Percentiles rank a stretch among this genome's conserved stretches.
Conservation (phyloP, 148 eudicot genomes). For the Silene uniflora region DNA sequence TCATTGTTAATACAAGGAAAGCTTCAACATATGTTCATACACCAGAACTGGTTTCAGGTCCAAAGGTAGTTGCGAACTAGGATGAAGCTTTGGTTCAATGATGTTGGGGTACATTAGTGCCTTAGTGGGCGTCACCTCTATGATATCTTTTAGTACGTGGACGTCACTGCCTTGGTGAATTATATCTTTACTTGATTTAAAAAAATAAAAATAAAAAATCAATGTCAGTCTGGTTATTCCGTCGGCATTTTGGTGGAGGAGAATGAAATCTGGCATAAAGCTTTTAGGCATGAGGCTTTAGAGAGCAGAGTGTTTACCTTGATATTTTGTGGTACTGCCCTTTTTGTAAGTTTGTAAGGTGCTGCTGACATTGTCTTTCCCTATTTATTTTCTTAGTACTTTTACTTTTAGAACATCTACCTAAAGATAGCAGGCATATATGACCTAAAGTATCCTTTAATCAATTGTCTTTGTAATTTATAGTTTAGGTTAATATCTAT, state of each 20-base stretch:
- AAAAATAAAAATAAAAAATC: no score
- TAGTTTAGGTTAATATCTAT: neutral
- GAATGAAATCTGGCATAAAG: neutral
- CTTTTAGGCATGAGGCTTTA: neutral
- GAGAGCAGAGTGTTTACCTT: neutral
- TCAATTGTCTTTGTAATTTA: neutral
- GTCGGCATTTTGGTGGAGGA: no score
- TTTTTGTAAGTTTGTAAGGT: neutral
- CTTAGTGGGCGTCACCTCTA: no score
- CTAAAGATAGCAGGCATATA: no score
- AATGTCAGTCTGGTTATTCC: no score
- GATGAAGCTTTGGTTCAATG: no score
- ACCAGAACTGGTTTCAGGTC: neutral
- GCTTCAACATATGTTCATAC: neutral
- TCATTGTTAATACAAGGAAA: neutral
- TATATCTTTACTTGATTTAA: no score
- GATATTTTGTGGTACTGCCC: neutral
- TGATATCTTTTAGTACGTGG: no score
- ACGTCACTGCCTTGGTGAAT: no score
- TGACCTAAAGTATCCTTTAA: no score
- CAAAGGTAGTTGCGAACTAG: no score
- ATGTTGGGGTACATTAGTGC: no score
- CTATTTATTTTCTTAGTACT: neutral
- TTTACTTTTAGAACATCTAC: neutral
- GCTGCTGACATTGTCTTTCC: neutral